Conservation (phyloP, 208 protist species). For the Wallacemonas sp. region DNA sequence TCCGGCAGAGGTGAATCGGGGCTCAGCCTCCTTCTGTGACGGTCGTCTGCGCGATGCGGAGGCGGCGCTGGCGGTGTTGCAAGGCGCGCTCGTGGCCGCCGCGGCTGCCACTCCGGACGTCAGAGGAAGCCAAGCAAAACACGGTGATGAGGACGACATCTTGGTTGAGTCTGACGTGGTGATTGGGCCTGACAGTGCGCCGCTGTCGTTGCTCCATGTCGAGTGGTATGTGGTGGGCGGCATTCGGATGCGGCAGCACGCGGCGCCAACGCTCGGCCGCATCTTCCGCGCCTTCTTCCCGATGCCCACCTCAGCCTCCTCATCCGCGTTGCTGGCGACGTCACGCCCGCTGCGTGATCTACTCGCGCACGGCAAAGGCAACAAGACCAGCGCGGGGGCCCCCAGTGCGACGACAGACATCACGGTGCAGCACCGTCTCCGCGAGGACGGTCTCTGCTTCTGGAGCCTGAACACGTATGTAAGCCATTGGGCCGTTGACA, state of each 20-base stretch:
- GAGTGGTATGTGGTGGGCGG: slow-evolving; percentile 75
- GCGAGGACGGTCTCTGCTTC: slow-evolving; percentile 67
- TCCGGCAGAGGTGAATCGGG: neutral
- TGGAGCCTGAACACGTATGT: slow-evolving; percentile 70
- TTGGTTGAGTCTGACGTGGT: neutral
- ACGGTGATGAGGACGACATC: neutral
- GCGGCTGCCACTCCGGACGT: neutral
- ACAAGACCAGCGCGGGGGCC: neutral
- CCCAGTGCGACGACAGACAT: neutral
- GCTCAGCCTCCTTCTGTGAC: neutral
- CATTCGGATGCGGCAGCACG: slow-evolving; percentile 33
- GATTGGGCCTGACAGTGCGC: neutral
- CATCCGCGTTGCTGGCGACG: neutral
- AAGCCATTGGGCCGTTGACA: slow-evolving; percentile 36
- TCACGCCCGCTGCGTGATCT: neutral
- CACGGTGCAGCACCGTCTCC: slow-evolving; percentile 45
- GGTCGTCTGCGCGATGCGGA: neutral
- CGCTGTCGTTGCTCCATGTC: slow-evolving; percentile 30
- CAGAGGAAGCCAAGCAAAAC: too few relatives aligned
- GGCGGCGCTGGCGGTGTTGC: neutral
- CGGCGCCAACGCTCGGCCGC: slow-evolving; percentile 30
- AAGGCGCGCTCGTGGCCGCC: neutral
- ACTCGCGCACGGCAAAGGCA: slow-evolving; percentile 2
- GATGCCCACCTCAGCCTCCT: neutral
- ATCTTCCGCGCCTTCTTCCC: slow-evolving; percentile 51